Percentiles rank a stretch among this genome's conserved stretches.
These are phyloP conservation scores for Mycena polygramma DNA, from an alignment of 768 basidiomycete genomes.

Conservation along the genomic window DNA sequence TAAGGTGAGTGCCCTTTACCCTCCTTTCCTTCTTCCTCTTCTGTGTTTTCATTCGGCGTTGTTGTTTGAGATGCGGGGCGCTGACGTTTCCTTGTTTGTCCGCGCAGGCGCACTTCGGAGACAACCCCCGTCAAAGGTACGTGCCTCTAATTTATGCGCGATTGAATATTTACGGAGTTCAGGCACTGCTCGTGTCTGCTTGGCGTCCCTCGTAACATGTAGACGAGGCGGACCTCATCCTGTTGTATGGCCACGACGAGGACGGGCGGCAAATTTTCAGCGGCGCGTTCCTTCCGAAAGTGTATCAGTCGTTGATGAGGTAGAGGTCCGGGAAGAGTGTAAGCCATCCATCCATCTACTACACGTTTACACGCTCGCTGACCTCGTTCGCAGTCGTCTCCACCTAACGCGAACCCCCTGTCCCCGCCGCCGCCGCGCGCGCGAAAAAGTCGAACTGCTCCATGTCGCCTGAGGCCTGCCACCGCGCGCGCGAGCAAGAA, in stretches of 20 bases:
- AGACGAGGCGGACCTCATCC: too few species aligned
- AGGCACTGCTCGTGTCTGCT: too few species aligned
- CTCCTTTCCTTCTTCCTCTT: too few species aligned
- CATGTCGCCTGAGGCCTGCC: too few species aligned
- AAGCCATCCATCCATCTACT: conserved; percentile 10
- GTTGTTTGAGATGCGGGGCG: not conserved
- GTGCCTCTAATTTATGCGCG: too few species aligned
- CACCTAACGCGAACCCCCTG: conserved; percentile 61
- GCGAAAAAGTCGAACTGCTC: too few species aligned
- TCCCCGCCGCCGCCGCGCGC: conserved; percentile 29
- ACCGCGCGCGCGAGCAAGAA: conserved; percentile 56
- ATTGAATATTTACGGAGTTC: too few species aligned
- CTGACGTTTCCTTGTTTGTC: conserved; percentile 7
- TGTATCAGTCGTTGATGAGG: conserved; percentile 85
- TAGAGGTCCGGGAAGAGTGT: conserved; percentile 49
- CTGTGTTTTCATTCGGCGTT: too few species aligned
- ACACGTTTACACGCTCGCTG: too few species aligned
- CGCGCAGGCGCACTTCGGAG: conserved; percentile 92
- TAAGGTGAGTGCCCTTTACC: conserved; percentile 70
- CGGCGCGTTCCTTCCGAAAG: conserved; percentile 80
- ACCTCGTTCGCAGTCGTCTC: conserved; percentile 58
- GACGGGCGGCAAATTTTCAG: too few species aligned
- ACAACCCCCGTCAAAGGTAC: conserved; percentile 76
- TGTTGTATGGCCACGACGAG: too few species aligned
- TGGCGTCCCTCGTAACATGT: too few species aligned